Percentiles rank a stretch among this genome's conserved stretches.
phyloP scores from a whole-genome alignment of 1,284 basidiomycete species.

The Flammula alnicola region DNA sequence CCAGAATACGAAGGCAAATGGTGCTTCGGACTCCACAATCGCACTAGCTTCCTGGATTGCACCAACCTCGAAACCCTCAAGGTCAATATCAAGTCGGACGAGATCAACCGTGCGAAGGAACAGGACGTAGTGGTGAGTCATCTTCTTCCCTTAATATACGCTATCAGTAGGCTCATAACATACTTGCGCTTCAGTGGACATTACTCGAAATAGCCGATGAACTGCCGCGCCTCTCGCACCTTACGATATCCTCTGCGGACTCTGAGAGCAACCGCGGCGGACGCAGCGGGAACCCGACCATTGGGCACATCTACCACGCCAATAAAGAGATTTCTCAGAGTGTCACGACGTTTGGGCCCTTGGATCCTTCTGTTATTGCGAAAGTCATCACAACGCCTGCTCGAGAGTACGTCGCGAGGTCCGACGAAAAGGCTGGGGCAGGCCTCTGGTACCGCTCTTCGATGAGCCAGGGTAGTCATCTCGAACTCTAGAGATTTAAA shows the following conservation, averaged over 20 bases:
- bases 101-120: slow-evolving; percentile 23
- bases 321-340: slow-evolving; percentile 26
- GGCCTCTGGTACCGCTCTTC: slow-evolving; percentile 24
- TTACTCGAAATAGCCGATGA: slow-evolving; percentile 23
- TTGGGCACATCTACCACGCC: slow-evolving; percentile 23
- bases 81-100: slow-evolving; percentile 21
- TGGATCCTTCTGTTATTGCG: slow-evolving; percentile 15
- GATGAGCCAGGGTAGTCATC: slow-evolving; percentile 25
- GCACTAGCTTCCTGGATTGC: slow-evolving; percentile 17
- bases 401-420: slow-evolving; percentile 21
- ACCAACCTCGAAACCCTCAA: slow-evolving; percentile 17
- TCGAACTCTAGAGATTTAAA: too few relatives aligned
- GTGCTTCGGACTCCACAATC: slow-evolving; percentile 25
- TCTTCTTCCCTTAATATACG: not conserved
- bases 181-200: slow-evolving; percentile 20
- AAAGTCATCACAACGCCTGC: slow-evolving; percentile 24
- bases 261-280: slow-evolving; percentile 20
- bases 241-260: slow-evolving; percentile 22
- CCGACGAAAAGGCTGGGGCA: slow-evolving; percentile 18
- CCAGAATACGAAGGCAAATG: slow-evolving; percentile 27
- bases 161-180: not conserved
- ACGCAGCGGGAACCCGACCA: slow-evolving; percentile 20
- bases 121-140: slow-evolving; percentile 22
- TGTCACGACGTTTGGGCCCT: slow-evolving; percentile 23
- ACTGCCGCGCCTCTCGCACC: slow-evolving; percentile 20